Base-by-base conservation (phyloP, 2,329 filamentous ascomycete species). In the Geosmithia putterillii region DNA sequence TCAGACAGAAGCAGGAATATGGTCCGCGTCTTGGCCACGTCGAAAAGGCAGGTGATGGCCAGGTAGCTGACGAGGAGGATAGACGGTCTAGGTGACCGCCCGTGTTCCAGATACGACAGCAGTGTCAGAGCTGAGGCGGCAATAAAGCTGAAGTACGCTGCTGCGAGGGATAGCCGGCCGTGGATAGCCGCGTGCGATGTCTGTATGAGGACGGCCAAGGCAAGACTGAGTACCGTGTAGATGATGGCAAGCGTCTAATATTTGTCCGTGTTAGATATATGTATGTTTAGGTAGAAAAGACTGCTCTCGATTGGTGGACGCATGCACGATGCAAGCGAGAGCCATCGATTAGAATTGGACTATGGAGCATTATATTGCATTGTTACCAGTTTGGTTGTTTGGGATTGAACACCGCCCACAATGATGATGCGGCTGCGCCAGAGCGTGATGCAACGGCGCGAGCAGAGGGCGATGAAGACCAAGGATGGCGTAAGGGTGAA, bases 51-150 rank as follows among this genome's bases (percentile, higher is more conserved):
- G 2, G 65, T 65, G 3, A 70, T 34, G 9, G 64, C 47, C 3
- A 73, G 46, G 41, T 65, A 73, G 10, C 51, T 46, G n/a, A 52
- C 61, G 12, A 74, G 51, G 2, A 73, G 42, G 0, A 64, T 52
- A 0, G 69, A 73, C 0, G 69, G 68, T 1, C 65, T 55, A 0
- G 54, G 56, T 2, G 62, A 55, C 15, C 48, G 62, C 42, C 49
- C 47, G 46, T 69, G 65, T 43, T 69, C 63, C 1, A 47, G 23
- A 39, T 52, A 62, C 0, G 62, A 65, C 4, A 67, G 43, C 0
- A 50, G 35, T 3, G 54, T 43, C 6, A 60, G 48, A n/a, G 50
- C 50, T 3, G 62, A 35, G 2, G 57, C 53, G 1, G 58, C 57
- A 3, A 56, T 38, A 7, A 61, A 46, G 20, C 47, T n/a, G n/a